Percentiles rank a stretch among this genome's conserved stretches.
Evolutionary conservation across 2,329 filamentous ascomycete species (phyloP).

Genomic region (Trichophyton verrucosum): DNA sequence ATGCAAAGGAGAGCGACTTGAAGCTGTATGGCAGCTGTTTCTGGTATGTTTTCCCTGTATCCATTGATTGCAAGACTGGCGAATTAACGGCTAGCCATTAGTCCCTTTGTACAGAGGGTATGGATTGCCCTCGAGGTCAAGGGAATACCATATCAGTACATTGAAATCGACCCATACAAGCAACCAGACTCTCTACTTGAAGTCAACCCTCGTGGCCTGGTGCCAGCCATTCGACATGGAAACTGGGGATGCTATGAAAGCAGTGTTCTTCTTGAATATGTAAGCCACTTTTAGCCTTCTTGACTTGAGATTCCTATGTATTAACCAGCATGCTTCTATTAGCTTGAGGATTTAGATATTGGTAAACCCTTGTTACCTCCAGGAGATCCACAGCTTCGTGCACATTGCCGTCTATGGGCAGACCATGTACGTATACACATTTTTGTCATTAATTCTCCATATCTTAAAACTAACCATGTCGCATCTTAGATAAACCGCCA

Average conservation of each 20-base stretch:
- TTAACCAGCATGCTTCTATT: conserved; percentile 1
- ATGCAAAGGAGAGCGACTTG: conserved; percentile 55
- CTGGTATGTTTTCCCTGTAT: conserved; percentile 46
- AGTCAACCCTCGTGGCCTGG: conserved; percentile 61
- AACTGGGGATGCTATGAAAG: conserved; percentile 77
- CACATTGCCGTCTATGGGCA: conserved; percentile 65
- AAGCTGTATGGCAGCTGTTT: conserved; percentile 76
- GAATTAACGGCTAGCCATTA: conserved; percentile 22
- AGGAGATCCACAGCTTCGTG: conserved; percentile 52
- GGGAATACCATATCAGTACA: conserved; percentile 67
- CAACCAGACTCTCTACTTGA: conserved; percentile 59
- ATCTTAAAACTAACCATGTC: conserved; percentile 8
- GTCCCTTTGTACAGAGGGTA: conserved; percentile 73
- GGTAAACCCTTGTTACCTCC: conserved; percentile 52
- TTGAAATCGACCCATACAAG: conserved; percentile 70
- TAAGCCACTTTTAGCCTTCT: conserved; percentile 29
- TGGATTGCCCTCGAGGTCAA: conserved; percentile 83
- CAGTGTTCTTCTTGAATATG: conserved; percentile 73
- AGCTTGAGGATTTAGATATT: conserved; percentile 61
- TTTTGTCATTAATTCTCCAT: background rate
- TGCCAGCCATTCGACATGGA: conserved; percentile 64
- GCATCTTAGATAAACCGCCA: conserved; percentile 55
- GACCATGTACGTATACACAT: conserved; percentile 51
- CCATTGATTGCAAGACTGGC: conserved; percentile 1
- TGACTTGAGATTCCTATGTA: background rate